A percentile compares a stretch with the other conserved stretches of the same genome.
These are phyloP conservation scores for Phyllosticta citriasiana DNA, from an alignment of 2,329 filamentous ascomycete genomes.

Conservation along the genomic window DNA sequence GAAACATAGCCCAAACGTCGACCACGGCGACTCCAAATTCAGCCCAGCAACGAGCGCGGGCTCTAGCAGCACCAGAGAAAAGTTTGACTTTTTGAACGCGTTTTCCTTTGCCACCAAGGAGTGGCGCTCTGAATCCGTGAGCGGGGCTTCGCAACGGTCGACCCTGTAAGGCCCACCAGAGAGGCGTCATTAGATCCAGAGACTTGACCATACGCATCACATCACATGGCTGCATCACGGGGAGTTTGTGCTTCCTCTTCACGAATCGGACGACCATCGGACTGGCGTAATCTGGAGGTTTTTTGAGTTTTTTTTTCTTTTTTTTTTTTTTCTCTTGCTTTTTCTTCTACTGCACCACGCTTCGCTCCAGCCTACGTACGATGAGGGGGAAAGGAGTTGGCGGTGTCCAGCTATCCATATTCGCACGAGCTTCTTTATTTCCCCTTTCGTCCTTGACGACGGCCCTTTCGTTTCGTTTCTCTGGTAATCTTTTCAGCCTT, in stretches of 20 bases:
- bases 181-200: background rate
- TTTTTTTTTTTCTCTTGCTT: background rate
- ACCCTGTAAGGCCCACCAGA: background rate
- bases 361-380: background rate
- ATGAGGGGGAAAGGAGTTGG: too few species aligned
- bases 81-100: slow-evolving; percentile 9
- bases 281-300: slow-evolving; percentile 3
- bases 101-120: slow-evolving; percentile 3
- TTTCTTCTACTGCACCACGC: background rate
- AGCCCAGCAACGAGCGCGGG: background rate
- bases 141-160: background rate
- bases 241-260: background rate
- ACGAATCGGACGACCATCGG: background rate
- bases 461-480: background rate
- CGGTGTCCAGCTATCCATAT: background rate
- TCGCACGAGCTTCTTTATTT: slow-evolving; percentile 8
- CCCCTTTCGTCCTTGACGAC: background rate
- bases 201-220: background rate
- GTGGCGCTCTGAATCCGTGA: slow-evolving; percentile 2
- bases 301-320: background rate
- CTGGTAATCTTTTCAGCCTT: background rate
- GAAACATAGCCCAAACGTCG: background rate
- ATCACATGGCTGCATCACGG: background rate
- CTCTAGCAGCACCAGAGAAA: slow-evolving; percentile 2
- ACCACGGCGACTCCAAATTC: background rate